Evolutionary conservation across 2,329 filamentous ascomycete genomes (phyloP).

Genomic region (Claviceps sp.): DNA sequence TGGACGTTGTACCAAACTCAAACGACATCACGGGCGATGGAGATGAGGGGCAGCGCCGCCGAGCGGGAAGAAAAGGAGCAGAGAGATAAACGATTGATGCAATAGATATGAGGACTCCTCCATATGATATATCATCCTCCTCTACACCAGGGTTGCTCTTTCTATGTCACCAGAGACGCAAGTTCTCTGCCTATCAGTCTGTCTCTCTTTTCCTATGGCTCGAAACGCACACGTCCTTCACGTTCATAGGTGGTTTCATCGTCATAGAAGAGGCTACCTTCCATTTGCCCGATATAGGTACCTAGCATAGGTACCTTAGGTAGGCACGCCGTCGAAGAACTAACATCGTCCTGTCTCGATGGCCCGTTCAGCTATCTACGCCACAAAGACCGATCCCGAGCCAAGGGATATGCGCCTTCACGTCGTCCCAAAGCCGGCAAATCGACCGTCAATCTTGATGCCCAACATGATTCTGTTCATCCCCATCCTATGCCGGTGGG

Average conservation of each 20-base stretch:
- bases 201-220: background rate
- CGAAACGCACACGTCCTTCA: background rate
- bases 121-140: background rate
- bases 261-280: no score
- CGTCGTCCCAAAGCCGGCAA: background rate
- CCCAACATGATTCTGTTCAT: conserved; percentile 1
- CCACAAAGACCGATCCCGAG: background rate
- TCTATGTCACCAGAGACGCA: background rate
- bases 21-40: no score
- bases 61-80: background rate
- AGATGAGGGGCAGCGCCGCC: background rate
- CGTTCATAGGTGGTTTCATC: background rate
- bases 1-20: background rate
- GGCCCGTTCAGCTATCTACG: background rate
- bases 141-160: background rate
- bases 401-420: background rate
- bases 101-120: background rate
- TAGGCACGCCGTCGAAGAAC: background rate
- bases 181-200: background rate
- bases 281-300: background rate
- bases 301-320: no score
- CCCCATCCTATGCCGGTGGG: no score
- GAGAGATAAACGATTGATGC: background rate
- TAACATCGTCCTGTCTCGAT: background rate
- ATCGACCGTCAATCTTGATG: background rate